A percentile compares a stretch with the other conserved stretches of the same genome.
These are phyloP conservation scores for Erigeron philadelphicus DNA, from an alignment of 140 eudicot species.

Conservation along the genomic window DNA sequence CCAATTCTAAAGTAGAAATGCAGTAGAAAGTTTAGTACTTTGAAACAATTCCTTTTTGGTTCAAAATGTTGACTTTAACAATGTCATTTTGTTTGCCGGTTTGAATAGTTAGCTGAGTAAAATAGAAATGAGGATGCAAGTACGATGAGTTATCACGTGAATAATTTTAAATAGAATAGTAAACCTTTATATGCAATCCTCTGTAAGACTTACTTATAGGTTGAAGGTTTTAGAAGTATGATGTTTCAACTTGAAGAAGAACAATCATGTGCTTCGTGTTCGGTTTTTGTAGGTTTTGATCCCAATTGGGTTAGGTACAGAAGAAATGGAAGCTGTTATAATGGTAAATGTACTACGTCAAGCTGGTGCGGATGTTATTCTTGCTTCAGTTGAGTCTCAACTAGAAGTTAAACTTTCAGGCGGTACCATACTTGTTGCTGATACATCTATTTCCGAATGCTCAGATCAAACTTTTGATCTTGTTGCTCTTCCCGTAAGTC, in stretches of 20 bases:
- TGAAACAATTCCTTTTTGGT: neutral
- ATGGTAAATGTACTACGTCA: slow-evolving; percentile 64
- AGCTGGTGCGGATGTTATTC: slow-evolving; percentile 73
- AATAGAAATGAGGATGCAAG: too few relatives aligned
- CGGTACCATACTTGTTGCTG: slow-evolving; percentile 74
- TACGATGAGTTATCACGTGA: too few relatives aligned
- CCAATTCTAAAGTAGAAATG: neutral
- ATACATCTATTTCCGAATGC: slow-evolving; percentile 53
- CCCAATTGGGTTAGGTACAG: slow-evolving; percentile 86
- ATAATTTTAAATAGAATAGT: neutral
- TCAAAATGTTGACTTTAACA: neutral
- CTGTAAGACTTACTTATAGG: neutral
- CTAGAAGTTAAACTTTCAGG: slow-evolving; percentile 73
- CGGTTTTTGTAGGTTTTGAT: slow-evolving; percentile 53
- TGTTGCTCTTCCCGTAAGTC: slow-evolving; percentile 71
- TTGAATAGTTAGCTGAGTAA: neutral
- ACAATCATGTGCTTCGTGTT: neutral
- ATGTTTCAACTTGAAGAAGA: slow-evolving; percentile 1
- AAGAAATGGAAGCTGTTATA: slow-evolving; percentile 90
- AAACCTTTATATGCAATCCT: neutral
- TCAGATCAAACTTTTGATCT: slow-evolving; percentile 58
- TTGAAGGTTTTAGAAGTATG: neutral
- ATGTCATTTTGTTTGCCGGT: neutral
- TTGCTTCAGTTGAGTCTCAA: slow-evolving; percentile 82
- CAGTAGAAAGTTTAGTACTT: neutral